These are phyloP conservation scores for Tylopilus felleus DNA, from an alignment of 768 basidiomycete species.

Conservation along the genomic window DNA sequence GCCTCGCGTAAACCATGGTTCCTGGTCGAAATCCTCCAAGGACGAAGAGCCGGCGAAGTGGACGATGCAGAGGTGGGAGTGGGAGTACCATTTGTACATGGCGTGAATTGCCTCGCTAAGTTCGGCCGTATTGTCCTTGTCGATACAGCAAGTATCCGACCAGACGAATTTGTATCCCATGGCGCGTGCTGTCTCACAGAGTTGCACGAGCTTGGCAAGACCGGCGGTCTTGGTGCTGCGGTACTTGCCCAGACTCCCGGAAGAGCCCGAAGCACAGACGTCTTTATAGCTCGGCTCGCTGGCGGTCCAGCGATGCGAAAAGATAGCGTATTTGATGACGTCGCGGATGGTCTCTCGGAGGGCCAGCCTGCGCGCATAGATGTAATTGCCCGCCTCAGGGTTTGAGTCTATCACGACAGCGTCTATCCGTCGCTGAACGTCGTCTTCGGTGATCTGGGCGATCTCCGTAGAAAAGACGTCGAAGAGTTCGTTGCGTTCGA, in stretches of 20 bases:
- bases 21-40: constrained; percentile 12
- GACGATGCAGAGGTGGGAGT: constrained; percentile 29
- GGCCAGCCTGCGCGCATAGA: constrained; percentile 10
- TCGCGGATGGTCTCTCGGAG: constrained; percentile 17
- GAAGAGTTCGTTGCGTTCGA: constrained; percentile 19
- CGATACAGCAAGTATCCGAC: constrained; percentile 33
- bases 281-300: constrained; percentile 25
- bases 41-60: constrained; percentile 20
- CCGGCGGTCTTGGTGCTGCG: constrained; percentile 2
- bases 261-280: neutral
- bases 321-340: constrained; percentile 21
- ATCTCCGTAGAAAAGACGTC: constrained; percentile 18
- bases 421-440: constrained; percentile 5
- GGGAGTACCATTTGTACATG: constrained; percentile 33
- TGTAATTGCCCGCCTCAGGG: constrained; percentile 16
- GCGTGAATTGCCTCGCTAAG: constrained; percentile 32
- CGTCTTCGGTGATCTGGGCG: constrained; percentile 16
- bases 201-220: constrained; percentile 14
- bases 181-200: constrained; percentile 21
- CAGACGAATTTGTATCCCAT: constrained; percentile 23
- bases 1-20: constrained; percentile 27
- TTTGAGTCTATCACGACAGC: neutral
- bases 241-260: neutral
- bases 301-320: constrained; percentile 25
- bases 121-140: constrained; percentile 23